phyloP scores from a whole-genome alignment of 306 rosid species.

The Lathyrus tuberosus region DNA sequence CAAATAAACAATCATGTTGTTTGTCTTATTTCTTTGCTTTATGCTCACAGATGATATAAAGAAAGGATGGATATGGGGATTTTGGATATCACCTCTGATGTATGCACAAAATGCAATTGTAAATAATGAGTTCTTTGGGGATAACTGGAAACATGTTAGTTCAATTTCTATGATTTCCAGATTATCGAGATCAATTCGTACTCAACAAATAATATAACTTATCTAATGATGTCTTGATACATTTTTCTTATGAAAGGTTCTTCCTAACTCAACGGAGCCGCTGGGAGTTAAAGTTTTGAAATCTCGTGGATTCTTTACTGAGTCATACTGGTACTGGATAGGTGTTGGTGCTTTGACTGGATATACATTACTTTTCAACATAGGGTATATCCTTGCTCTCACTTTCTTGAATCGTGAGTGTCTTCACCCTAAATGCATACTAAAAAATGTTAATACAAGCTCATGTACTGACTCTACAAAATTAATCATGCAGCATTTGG shows the following conservation, averaged over 20 bases:
- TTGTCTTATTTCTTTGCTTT: slow-evolving; percentile 20
- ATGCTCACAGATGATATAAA: slow-evolving; percentile 44
- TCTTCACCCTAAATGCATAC: slow-evolving; percentile 34
- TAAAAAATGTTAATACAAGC: not conserved
- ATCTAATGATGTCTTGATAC: slow-evolving; percentile 4
- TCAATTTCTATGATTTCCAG: no score
- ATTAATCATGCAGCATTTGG: slow-evolving; percentile 48
- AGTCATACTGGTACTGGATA: slow-evolving; percentile 51
- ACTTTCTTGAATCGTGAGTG: slow-evolving; percentile 57
- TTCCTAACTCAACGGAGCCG: slow-evolving; percentile 46
- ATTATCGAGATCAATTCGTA: no score
- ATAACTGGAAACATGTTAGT: slow-evolving; percentile 48
- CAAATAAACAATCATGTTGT: not conserved
- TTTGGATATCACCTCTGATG: slow-evolving; percentile 62
- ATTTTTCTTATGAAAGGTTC: slow-evolving; percentile 42
- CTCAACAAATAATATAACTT: no score
- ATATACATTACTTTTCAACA: slow-evolving; percentile 50
- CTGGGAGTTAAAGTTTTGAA: slow-evolving; percentile 53
- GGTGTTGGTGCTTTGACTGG: slow-evolving; percentile 44
- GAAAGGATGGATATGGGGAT: slow-evolving; percentile 59
- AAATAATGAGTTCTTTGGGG: slow-evolving; percentile 50
- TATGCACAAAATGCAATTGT: slow-evolving; percentile 50
- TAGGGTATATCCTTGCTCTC: slow-evolving; percentile 53
- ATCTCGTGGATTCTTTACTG: slow-evolving; percentile 55
- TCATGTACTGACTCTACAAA: slow-evolving; percentile 18